Evolutionary conservation across 2,329 filamentous ascomycete species (phyloP).

Genomic region (Cytospora paraplurivora): DNA sequence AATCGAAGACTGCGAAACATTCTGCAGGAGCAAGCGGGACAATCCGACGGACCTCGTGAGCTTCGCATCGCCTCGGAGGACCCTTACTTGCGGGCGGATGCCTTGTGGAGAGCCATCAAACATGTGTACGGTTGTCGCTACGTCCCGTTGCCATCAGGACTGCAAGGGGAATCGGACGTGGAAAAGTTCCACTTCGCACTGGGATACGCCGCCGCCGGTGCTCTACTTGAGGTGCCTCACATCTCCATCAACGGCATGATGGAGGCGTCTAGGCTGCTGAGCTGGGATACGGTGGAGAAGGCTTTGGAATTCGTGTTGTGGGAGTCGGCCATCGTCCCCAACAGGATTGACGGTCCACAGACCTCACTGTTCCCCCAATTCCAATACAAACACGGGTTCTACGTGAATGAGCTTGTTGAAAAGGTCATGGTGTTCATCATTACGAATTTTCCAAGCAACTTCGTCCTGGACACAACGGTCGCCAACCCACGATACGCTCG

Average conservation of each 20-base stretch:
- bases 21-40: conserved; percentile 37
- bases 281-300: conserved; percentile 64
- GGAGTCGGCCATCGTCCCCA: conserved; percentile 32
- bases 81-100: conserved; percentile 56
- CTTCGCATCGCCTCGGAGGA: conserved; percentile 53
- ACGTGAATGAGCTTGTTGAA: conserved; percentile 48
- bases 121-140: conserved; percentile 56
- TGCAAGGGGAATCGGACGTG: conserved; percentile 20
- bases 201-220: conserved; percentile 65
- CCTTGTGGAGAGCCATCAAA: conserved; percentile 60
- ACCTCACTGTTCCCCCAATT: conserved; percentile 29
- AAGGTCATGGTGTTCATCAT: conserved; percentile 53
- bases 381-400: conserved; percentile 43
- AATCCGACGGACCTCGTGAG: conserved; percentile 33
- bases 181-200: conserved; percentile 55
- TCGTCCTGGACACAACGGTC: conserved; percentile 51
- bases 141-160: conserved; percentile 24
- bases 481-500: conserved; percentile 35
- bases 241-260: conserved; percentile 61
- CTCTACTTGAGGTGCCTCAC: conserved; percentile 56
- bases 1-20: conserved; percentile 45
- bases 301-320: conserved; percentile 60
- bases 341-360: conserved; percentile 22
- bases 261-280: conserved; percentile 58
- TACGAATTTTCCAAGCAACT: conserved; percentile 52